Evolutionary conservation across 805 yeast species (phyloP), one percentile per base, ranked within the genome.

Genomic region (Starmera pachycereana): DNA sequence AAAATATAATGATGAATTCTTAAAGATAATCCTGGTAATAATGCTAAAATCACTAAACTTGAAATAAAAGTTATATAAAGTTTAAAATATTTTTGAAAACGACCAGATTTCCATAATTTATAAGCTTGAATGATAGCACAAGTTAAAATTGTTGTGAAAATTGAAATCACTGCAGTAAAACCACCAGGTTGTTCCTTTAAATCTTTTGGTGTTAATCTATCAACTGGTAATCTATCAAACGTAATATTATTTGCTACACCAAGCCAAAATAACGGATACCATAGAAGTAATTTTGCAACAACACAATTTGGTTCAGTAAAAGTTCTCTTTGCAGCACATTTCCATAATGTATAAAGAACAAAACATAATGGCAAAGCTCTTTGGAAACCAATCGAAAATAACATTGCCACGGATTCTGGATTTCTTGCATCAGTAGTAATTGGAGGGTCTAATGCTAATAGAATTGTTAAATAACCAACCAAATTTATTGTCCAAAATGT

Each of bases 211-310:
- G 90, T 84, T 34, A 90, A 65, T 40, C 98, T 66, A 55, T 90
- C 97, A 10, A 89, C 79, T 0, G 97, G 96, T 10, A 90, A 61
- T 44, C 89, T 65, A 54, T 88, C 97, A 61, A 90, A 87, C 0
- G 95, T 86, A 50, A 85, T 71, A 59, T 87, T 89, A 57, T 89
- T 88, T 51, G 88, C 68, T 29, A 84, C 69, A 2, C 96, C 96
- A 3, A 84, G 51, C 94, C 95, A 86, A 53, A 82, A 82, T 3
- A 81, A 65, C 0, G 89, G 82, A 46, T 82, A 83, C 92, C 95
- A 89, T 19, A 63, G 25, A 0, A 57, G 14, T 1, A 57, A 34
- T 40, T 64, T 69, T 5, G 60, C 52, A n/a, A 66, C n/a, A 0
- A 69, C 64, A 0, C 72, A 66, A 0, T 68, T 62, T 6, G 48